phyloP scores from a whole-genome alignment of 176 grass and related monocot genomes.

The Cenchrus purpureus region DNA sequence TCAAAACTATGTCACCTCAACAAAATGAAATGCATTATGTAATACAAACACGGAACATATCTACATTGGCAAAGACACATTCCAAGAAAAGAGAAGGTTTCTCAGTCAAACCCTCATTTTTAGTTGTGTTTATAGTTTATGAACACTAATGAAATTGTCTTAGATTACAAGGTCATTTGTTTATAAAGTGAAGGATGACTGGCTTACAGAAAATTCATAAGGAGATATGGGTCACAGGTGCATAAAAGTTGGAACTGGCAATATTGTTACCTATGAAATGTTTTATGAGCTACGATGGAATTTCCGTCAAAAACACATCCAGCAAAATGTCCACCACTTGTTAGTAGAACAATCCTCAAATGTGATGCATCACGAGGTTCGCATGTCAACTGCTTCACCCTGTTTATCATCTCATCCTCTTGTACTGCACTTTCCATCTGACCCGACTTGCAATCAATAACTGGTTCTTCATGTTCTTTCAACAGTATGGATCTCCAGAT shows the following conservation, averaged over 20 bases:
- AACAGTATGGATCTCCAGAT: slow-evolving; percentile 73
- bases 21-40: background rate
- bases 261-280: slow-evolving; percentile 85
- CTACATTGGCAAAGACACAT: background rate
- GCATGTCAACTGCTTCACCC: slow-evolving; percentile 63
- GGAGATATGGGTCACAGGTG: slow-evolving; percentile 2
- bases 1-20: background rate
- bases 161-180: background rate
- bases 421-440: slow-evolving; percentile 49
- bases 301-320: slow-evolving; percentile 96
- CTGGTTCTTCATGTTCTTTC: slow-evolving; percentile 83
- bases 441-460: slow-evolving; percentile 53
- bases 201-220: background rate
- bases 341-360: slow-evolving; percentile 78
- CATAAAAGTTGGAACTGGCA: slow-evolving; percentile 19
- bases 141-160: background rate
- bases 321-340: slow-evolving; percentile 93
- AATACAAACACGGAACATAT: background rate
- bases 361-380: slow-evolving; percentile 71
- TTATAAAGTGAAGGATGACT: background rate
- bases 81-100: background rate
- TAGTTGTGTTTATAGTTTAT: background rate
- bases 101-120: background rate
- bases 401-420: slow-evolving; percentile 68
- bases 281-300: slow-evolving; percentile 81